Evolutionary conservation across 768 basidiomycete species (phyloP).

Genomic region (Leucosporidium scottii): DNA sequence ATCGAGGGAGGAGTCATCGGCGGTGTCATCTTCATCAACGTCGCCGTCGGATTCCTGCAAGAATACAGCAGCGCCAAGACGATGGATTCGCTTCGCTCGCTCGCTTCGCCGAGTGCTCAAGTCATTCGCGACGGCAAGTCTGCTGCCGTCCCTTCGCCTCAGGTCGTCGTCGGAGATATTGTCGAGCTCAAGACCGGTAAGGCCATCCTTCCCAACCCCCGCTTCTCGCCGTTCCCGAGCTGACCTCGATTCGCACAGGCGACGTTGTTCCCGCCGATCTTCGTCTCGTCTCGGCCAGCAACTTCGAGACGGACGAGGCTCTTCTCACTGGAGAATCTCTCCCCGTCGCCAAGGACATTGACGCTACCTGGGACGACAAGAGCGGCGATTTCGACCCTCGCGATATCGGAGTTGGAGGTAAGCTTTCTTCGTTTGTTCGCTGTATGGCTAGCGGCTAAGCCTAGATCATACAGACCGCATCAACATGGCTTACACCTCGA

Average conservation of each 20-base stretch:
- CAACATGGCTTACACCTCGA: constrained; percentile 44
- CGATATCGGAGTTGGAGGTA: constrained; percentile 30
- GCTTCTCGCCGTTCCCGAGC: not conserved
- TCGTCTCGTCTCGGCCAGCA: constrained; percentile 37
- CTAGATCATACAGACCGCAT: constrained; percentile 31
- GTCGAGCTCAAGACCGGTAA: constrained; percentile 45
- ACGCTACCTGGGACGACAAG: constrained; percentile 25
- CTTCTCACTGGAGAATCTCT: constrained; percentile 46
- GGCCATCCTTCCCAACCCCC: no score
- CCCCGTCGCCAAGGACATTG: constrained; percentile 41
- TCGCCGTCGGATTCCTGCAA: constrained; percentile 47
- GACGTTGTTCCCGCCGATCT: constrained; percentile 42
- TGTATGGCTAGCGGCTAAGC: not conserved
- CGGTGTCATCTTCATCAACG: constrained; percentile 43
- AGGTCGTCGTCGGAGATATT: constrained; percentile 47
- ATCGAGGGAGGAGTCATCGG: constrained; percentile 53
- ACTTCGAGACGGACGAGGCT: constrained; percentile 46
- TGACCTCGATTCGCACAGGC: not conserved
- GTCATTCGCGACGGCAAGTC: constrained; percentile 48
- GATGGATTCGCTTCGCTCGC: constrained; percentile 50
- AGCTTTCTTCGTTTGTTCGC: not conserved
- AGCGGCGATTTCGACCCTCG: constrained; percentile 23
- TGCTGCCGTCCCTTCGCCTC: constrained; percentile 45
- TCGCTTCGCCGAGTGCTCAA: constrained; percentile 49
- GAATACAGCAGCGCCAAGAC: constrained; percentile 52